phyloP scores from a whole-genome alignment of 257 asterid genomes.

The Forsythia suspensa region DNA sequence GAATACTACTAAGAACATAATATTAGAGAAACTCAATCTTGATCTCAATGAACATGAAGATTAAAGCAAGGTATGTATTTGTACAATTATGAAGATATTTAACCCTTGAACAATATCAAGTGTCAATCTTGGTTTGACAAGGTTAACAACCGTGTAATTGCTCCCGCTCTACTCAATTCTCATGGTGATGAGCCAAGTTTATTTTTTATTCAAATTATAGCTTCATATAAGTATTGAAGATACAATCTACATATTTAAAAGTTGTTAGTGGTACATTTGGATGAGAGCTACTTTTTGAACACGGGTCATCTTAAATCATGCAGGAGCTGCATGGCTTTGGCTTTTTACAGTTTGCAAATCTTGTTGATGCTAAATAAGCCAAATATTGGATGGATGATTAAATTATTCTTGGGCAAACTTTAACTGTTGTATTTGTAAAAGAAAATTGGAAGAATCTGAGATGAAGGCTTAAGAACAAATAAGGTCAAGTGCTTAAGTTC shows the following conservation, averaged over 20 bases:
- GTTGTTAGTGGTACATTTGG: not conserved
- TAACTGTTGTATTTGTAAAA: constrained; percentile 74
- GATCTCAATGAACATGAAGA: constrained; percentile 59
- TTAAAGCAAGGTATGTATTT: constrained; percentile 52
- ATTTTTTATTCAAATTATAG: not conserved
- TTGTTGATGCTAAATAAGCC: constrained; percentile 82
- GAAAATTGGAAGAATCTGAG: constrained; percentile 72
- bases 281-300: not conserved
- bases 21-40: not conserved
- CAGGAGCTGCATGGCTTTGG: constrained; percentile 91
- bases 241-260: not conserved
- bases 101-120: constrained; percentile 47
- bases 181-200: constrained; percentile 20
- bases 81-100: constrained; percentile 39
- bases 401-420: constrained; percentile 57
- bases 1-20: too few species aligned
- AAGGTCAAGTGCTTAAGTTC: constrained; percentile 26
- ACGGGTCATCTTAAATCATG: not conserved
- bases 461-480: constrained; percentile 69
- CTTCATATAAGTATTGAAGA: not conserved
- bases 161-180: constrained; percentile 23
- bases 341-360: constrained; percentile 64
- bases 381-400: constrained; percentile 70
- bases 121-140: constrained; percentile 43
- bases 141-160: constrained; percentile 40